Base-by-base conservation (phyloP, 345 rosid genomes). In the Trapa incisa region DNA sequence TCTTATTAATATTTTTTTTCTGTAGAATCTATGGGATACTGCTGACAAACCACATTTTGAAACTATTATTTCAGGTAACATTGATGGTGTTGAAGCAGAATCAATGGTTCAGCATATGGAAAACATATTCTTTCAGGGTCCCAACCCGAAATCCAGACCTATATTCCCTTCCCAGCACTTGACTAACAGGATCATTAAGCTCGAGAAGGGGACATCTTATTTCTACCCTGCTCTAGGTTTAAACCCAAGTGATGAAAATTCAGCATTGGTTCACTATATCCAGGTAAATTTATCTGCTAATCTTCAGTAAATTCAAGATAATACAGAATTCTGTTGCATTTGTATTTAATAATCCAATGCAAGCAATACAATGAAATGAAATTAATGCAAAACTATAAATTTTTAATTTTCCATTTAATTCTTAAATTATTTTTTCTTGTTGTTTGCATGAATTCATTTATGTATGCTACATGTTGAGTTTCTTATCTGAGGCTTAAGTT, bases 171-270 rank as follows among this genome's bases (percentile, higher is more conserved):
- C 98, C 43, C 94, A 88, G 77, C 85, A 86, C 75, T 75, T 83
- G 72, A 84, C 96, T 39, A 86, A 85, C 65, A 88, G 94, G 81
- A 83, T 88, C 67, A 80, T 86, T 45, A 85, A 88, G 72, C 98
- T 93, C 61, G 83, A 75, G 65, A 79, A 67, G 71, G 92, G 92
- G 67, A 76, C 67, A 73, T 83, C 68, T 74, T 86, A 82, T 57
- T 74, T 80, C 67, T 87, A 82, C 79, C 79, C 79, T 61, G 76
- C 76, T 58, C 82, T 79, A 67, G 97, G 93, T 74, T 82, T 87
- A 71, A 93, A 93, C 80, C 93, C 90, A 37, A 77, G 72, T 29
- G 86, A 93, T 61, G 96, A 93, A 80, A 93, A 89, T 76, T 88
- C 97, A 64, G 84, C 92, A 47, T 73, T 89, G 9, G 70, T 93